A percentile compares a stretch with the other conserved stretches of the same genome.
Conservation (phyloP, 768 basidiomycete species). For the Tricholoma bakamatsutake region DNA sequence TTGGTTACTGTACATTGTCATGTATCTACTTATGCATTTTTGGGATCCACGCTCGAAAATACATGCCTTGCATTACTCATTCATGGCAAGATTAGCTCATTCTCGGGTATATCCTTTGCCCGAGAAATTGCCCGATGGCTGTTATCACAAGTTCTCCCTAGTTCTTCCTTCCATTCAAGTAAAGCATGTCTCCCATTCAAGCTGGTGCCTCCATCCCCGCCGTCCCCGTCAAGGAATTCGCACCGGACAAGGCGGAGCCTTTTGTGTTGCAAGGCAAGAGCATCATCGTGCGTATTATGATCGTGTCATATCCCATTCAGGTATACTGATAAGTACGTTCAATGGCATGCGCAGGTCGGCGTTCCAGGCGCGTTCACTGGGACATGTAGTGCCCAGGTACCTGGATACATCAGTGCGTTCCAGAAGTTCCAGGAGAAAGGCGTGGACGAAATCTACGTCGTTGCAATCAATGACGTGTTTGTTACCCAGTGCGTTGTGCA, state of each 20-base stretch:
- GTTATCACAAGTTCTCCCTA: too few species aligned
- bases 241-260: constrained; percentile 34
- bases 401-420: constrained; percentile 58
- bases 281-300: constrained; percentile 43
- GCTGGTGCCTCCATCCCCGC: constrained; percentile 46
- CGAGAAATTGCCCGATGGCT: too few species aligned
- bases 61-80: too few species aligned
- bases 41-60: too few species aligned
- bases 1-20: too few species aligned
- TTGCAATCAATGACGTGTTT: constrained; percentile 78
- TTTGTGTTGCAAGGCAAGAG: constrained; percentile 55
- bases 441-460: constrained; percentile 61
- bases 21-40: too few species aligned
- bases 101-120: too few species aligned
- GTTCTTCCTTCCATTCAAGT: too few species aligned
- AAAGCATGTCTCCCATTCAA: constrained; percentile 29
- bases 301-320: not conserved
- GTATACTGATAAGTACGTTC: too few species aligned
- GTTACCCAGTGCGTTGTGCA: constrained; percentile 45
- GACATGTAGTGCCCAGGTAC: constrained; percentile 60
- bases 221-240: constrained; percentile 52
- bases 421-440: constrained; percentile 75
- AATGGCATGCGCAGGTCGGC: constrained; percentile 42
- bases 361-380: constrained; percentile 78
- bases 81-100: too few species aligned